These are phyloP conservation scores for Suillus occidentalis DNA, from an alignment of 768 basidiomycete species.

Conservation along the genomic window DNA sequence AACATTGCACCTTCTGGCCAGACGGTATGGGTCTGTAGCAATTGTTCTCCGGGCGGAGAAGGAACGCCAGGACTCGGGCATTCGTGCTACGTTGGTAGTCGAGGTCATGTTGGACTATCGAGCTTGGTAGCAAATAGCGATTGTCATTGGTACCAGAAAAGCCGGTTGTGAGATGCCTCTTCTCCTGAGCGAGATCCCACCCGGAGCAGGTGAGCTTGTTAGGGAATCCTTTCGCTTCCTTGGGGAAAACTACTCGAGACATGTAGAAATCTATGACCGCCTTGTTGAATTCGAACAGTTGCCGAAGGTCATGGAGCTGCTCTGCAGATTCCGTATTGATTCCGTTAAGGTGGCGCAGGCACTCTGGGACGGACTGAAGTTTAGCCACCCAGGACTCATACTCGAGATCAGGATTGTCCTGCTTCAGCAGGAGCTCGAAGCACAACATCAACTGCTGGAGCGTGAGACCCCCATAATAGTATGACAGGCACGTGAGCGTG, in stretches of 20 bases:
- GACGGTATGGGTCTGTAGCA: slow-evolving; percentile 18
- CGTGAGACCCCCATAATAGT: slow-evolving; percentile 37
- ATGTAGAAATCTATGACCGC: slow-evolving; percentile 38
- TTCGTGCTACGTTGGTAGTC: slow-evolving; percentile 42
- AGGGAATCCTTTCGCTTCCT: slow-evolving; percentile 36
- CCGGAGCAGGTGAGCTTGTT: slow-evolving; percentile 34
- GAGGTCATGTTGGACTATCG: slow-evolving; percentile 32
- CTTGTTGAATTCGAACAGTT: slow-evolving; percentile 27
- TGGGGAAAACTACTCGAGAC: slow-evolving; percentile 39
- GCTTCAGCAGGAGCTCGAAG: slow-evolving; percentile 29
- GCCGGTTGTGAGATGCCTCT: slow-evolving; percentile 19
- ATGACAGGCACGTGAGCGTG: slow-evolving; percentile 36
- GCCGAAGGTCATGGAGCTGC: slow-evolving; percentile 28
- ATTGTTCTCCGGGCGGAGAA: slow-evolving; percentile 27
- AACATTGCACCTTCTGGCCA: slow-evolving; percentile 7
- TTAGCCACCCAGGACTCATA: slow-evolving; percentile 33
- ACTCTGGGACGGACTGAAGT: slow-evolving; percentile 19
- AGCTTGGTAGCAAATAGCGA: slow-evolving; percentile 37
- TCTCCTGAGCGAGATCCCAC: slow-evolving; percentile 38
- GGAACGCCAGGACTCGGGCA: slow-evolving; percentile 36
- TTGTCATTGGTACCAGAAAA: slow-evolving; percentile 44
- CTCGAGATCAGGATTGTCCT: slow-evolving; percentile 32
- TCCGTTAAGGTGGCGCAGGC: slow-evolving; percentile 16
- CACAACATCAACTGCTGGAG: slow-evolving; percentile 28
- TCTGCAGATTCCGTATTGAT: slow-evolving; percentile 31